These are phyloP conservation scores for Hypomontagnella monticulosa DNA, from an alignment of 495 filamentous ascomycete species.

Conservation along the genomic window DNA sequence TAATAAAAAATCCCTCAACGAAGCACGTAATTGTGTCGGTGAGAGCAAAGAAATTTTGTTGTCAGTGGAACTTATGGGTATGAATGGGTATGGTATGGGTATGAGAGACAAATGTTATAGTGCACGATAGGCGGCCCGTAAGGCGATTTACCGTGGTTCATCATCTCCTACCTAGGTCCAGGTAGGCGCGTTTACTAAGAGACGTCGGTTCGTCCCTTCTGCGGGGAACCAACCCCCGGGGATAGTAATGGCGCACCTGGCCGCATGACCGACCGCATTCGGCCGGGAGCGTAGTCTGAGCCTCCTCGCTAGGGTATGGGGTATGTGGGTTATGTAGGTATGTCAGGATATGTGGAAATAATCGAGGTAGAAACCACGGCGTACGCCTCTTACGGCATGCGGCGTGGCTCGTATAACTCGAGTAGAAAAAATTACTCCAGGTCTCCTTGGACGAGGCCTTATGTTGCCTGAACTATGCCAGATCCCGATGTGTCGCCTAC, in stretches of 20 bases:
- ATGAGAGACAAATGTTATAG: slow-evolving; percentile 9
- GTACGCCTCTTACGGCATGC: background rate
- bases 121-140: slow-evolving; percentile 20
- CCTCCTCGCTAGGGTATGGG: no score
- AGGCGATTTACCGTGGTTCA: slow-evolving; percentile 27
- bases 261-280: no score
- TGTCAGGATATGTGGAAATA: no score
- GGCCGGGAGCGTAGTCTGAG: no score
- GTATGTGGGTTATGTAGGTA: no score
- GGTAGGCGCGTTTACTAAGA: background rate
- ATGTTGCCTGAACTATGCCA: background rate
- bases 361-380: no score
- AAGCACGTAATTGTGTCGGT: slow-evolving; percentile 20
- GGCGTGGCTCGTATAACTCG: background rate
- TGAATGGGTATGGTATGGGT: slow-evolving; percentile 14
- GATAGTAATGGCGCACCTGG: no score
- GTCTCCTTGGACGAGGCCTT: background rate
- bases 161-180: background rate
- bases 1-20: background rate
- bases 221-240: slow-evolving; percentile 26
- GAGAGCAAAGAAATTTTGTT: slow-evolving; percentile 2
- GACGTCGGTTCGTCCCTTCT: slow-evolving; percentile 21
- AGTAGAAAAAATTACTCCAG: background rate
- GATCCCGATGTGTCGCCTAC: background rate
- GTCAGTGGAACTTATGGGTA: background rate